A percentile compares a stretch with the other conserved stretches of the same genome.
phyloP scores from a whole-genome alignment of 2,329 filamentous ascomycete species.

The Neopestalotiopsis sp. region DNA sequence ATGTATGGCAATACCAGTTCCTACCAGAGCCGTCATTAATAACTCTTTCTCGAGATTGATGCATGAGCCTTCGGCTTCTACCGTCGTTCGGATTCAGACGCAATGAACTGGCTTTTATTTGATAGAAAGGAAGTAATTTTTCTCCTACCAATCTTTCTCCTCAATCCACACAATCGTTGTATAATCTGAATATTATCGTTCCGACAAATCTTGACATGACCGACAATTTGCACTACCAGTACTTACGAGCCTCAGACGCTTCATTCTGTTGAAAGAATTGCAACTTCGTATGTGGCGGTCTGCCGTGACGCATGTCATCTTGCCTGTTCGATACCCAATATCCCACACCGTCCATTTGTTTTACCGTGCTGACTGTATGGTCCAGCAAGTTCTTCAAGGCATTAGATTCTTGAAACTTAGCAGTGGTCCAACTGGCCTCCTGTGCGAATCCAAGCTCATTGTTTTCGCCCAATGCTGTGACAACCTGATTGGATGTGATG shows the following conservation, averaged over 20 bases:
- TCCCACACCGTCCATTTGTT: conserved; percentile 36
- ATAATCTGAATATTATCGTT: not conserved
- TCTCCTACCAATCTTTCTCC: no score
- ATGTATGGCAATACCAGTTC: no score
- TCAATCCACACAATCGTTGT: no score
- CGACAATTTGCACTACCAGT: conserved; percentile 2
- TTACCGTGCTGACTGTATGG: conserved; percentile 30
- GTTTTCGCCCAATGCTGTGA: conserved; percentile 33
- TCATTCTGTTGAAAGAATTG: not conserved
- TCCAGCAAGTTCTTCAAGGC: conserved; percentile 30
- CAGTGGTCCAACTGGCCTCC: conserved; percentile 30
- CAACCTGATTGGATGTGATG: conserved; percentile 29
- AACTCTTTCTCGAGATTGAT: no score
- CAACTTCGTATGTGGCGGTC: conserved; percentile 8
- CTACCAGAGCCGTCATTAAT: no score
- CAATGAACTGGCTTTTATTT: no score
- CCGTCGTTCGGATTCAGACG: no score
- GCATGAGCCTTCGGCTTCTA: no score
- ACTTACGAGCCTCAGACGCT: not conserved
- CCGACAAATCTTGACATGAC: not conserved
- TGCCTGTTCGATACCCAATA: conserved; percentile 34
- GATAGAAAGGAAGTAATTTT: no score
- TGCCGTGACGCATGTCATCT: conserved; percentile 18
- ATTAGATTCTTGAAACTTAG: conserved; percentile 27
- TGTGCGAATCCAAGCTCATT: conserved; percentile 30